Percentiles rank a stretch among this genome's conserved stretches.
Evolutionary conservation across 805 yeast genomes (phyloP).

Genomic region (Torulaspora maleeae): DNA sequence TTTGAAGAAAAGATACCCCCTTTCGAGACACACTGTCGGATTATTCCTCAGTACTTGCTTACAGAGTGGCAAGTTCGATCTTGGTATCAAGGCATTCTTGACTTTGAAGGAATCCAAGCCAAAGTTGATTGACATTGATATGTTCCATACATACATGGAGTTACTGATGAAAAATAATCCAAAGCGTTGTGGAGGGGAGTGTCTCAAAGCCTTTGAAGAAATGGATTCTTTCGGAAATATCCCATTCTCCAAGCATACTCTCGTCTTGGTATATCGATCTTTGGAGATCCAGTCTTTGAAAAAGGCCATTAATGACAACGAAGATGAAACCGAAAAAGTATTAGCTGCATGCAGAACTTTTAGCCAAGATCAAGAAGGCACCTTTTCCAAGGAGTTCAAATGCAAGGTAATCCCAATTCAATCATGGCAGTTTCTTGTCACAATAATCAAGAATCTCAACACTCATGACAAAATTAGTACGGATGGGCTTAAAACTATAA

Average conservation of each 20-base stretch:
- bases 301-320: slow-evolving; percentile 11
- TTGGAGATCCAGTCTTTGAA: slow-evolving; percentile 26
- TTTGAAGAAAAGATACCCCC: slow-evolving; percentile 11
- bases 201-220: slow-evolving; percentile 14
- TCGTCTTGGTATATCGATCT: slow-evolving; percentile 25
- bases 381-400: slow-evolving; percentile 10
- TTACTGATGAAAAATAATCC: slow-evolving; percentile 15
- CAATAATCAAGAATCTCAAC: slow-evolving; percentile 19
- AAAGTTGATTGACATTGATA: slow-evolving; percentile 20
- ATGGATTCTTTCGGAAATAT: slow-evolving; percentile 13
- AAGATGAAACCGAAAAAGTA: slow-evolving; percentile 9
- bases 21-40: slow-evolving; percentile 19
- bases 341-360: slow-evolving; percentile 16
- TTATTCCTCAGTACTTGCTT: slow-evolving; percentile 20
- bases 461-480: slow-evolving; percentile 11
- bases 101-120: slow-evolving; percentile 2
- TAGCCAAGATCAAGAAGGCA: slow-evolving; percentile 19
- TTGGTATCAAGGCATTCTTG: slow-evolving; percentile 20
- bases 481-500: slow-evolving; percentile 5
- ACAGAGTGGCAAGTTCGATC: slow-evolving; percentile 14
- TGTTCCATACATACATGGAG: slow-evolving; percentile 19
- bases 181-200: slow-evolving; percentile 16
- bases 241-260: slow-evolving; percentile 14
- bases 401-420: slow-evolving; percentile 16
- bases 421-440: slow-evolving; percentile 29